These are phyloP conservation scores for Tremella fuciformis DNA, from an alignment of 768 basidiomycete genomes.

Conservation along the genomic window DNA sequence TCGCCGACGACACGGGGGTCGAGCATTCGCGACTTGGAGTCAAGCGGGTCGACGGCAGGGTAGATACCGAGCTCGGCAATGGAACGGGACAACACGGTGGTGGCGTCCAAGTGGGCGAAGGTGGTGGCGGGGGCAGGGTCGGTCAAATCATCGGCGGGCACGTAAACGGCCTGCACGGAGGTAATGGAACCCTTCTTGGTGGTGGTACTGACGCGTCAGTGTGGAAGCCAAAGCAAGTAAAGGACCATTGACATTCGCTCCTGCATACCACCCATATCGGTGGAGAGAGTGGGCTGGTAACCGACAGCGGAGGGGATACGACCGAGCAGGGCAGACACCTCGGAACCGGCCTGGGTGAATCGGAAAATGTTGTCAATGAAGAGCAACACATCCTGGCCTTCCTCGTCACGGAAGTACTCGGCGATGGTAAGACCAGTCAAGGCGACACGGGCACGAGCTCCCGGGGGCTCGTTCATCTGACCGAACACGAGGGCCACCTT, in stretches of 20 bases:
- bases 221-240: not conserved
- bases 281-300: slow-evolving; percentile 99
- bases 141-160: slow-evolving; percentile 99
- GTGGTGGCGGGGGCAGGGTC: slow-evolving; percentile 99
- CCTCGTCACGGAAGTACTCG: slow-evolving; percentile 99
- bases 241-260: slow-evolving; percentile 70
- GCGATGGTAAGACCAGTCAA: slow-evolving; percentile 98
- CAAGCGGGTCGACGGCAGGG: slow-evolving; percentile 98
- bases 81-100: slow-evolving; percentile 97
- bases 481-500: slow-evolving; percentile 99
- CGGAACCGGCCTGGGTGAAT: slow-evolving; percentile 99
- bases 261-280: slow-evolving; percentile 99
- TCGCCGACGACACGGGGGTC: slow-evolving; percentile 91
- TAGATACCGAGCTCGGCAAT: slow-evolving; percentile 84
- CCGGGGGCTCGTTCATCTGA: slow-evolving; percentile 99
- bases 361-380: slow-evolving; percentile 99
- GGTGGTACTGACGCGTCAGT: slow-evolving; percentile 61
- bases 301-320: slow-evolving; percentile 99
- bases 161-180: slow-evolving; percentile 99
- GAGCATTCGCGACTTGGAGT: slow-evolving; percentile 99
- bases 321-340: slow-evolving; percentile 98
- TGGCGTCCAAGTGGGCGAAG: slow-evolving; percentile 99
- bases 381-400: slow-evolving; percentile 99
- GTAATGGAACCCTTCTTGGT: slow-evolving; percentile 99
- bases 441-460: slow-evolving; percentile 99